Evolutionary conservation across 805 yeast species (phyloP), one percentile per base, ranked within the genome.

Genomic region (Suhomyces sp.): DNA sequence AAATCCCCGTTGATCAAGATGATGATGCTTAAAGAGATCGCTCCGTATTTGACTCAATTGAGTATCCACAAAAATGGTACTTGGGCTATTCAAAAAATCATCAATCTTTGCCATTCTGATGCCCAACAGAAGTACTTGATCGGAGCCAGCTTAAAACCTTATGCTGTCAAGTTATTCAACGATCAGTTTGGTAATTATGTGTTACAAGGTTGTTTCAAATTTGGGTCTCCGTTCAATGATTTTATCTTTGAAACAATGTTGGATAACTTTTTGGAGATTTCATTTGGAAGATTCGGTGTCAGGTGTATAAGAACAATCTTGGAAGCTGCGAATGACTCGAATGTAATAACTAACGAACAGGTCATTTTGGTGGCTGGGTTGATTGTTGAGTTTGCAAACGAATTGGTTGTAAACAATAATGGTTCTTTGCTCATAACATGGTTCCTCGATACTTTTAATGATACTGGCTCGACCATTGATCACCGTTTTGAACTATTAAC

Each of bases 111-210:
- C 78, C 43, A 78, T 81, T 46, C 84, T 60, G 68, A 66, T 25
- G 59, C 52, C 40, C 75, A 69, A 54, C 77, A 72, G 49, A 86
- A 82, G 66, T 71, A 77, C 59, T 65, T 87, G 46, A 87, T 94
- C 43, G 84, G 86, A 7, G 74, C 80, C 22, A 81, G 90, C 40
- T 78, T 94, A 56, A 81, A 82, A 53, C 94, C 96, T 1, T 91
- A 87, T 63, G 82, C 94, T 45, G 89, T 87, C 0, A 89, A 92
- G 47, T 75, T 94, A 57, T 87, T 94, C 65, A 86, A 91, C 63
- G 99, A 94, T 65, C 98, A 94, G 66, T 94, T 88, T 75, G 99
- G 98, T 54, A 94, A 94, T 68, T 94, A 94, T 67, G 97, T 92
- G 15, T 82, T 94, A 50, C 99, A 94, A 71, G 89, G 97, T 51